Evolutionary conservation across 2,329 filamentous ascomycete genomes (phyloP), one percentile per base, ranked within the genome.

Genomic region (Podosphaera leucotricha): DNA sequence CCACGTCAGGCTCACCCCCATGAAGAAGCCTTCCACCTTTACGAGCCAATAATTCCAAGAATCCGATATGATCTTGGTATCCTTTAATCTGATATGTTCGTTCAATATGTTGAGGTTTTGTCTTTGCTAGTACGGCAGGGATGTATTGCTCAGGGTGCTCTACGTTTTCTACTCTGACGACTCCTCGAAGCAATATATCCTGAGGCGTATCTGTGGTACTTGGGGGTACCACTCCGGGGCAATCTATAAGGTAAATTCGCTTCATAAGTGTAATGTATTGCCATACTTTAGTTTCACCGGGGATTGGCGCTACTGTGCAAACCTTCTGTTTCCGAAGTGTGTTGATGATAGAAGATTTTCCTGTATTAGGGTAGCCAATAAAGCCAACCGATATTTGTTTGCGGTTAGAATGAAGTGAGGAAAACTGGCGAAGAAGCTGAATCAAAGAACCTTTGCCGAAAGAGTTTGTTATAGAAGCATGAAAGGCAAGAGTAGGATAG

Each of bases 121-220:
- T 86, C 47, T 77, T 79, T 41, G 65, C 68, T 44, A 98, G 64
- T 2, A 95, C 73, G 13, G 80, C 82, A 0, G 80, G 73, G 38
- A 98, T 90, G 58, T 98, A 98, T 55, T 98, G 90, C 55, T 92
- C 86, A 0, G 90, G 90, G 55, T 95, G 81, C 52, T 94, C 81
- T 0, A 98, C 87, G 56, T 93, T 94, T 61, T 98, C 90, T 2
- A 95, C 82, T 52, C 90, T 73, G 10, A 93, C 85, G 6, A 93
- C 86, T 51, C 90, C 90, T 50, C 87, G 75, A 8, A 98, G 69
- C 2, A 98, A 68, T 45, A 98, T 79, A 51, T 94, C 86, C 54
- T 86, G 75, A 22, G 86, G 81, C 0, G 78, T 81, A 56, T 94
- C 87, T 44, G 75, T 74, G 48, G 75, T 75, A 50, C 81, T 90